Evolutionary conservation across 257 asterid species (phyloP).

Genomic region (Datura wrightii): DNA sequence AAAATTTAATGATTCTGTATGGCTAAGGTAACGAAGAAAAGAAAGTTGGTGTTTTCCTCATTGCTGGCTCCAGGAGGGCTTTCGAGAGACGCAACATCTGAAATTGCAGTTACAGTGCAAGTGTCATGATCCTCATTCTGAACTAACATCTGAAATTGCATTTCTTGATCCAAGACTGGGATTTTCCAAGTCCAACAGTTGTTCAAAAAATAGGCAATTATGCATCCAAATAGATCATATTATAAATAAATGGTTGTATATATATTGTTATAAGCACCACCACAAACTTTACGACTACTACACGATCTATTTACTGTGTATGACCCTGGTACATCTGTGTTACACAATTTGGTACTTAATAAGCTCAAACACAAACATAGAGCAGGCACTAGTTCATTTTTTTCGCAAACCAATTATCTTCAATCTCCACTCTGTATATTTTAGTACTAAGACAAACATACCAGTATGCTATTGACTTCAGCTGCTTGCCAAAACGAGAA

Average conservation of each 20-base stretch:
- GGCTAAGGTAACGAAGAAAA: not conserved
- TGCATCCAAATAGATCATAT: not conserved
- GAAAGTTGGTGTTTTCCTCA: not conserved
- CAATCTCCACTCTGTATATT: not conserved
- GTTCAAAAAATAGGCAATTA: not conserved
- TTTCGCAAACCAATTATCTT: not conserved
- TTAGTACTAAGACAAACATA: not conserved
- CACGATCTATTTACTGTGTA: not conserved
- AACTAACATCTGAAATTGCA: not conserved
- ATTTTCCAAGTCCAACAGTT: not conserved
- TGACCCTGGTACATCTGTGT: not conserved
- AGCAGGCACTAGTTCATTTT: not conserved
- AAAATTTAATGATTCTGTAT: no score
- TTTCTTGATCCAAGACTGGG: not conserved
- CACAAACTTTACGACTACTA: not conserved
- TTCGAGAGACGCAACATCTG: no score
- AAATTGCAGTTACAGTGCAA: not conserved
- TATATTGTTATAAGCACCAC: not conserved
- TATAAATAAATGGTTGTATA: not conserved
- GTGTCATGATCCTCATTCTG: not conserved
- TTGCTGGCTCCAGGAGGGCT: not conserved
- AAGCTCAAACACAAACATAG: slow-evolving; percentile 1
- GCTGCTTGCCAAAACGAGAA: not conserved
- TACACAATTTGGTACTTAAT: not conserved
- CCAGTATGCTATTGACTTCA: slow-evolving; percentile 9